These are phyloP conservation scores for Pythium biforme DNA, from an alignment of 352 stramenopile genomes.

Conservation along the genomic window DNA sequence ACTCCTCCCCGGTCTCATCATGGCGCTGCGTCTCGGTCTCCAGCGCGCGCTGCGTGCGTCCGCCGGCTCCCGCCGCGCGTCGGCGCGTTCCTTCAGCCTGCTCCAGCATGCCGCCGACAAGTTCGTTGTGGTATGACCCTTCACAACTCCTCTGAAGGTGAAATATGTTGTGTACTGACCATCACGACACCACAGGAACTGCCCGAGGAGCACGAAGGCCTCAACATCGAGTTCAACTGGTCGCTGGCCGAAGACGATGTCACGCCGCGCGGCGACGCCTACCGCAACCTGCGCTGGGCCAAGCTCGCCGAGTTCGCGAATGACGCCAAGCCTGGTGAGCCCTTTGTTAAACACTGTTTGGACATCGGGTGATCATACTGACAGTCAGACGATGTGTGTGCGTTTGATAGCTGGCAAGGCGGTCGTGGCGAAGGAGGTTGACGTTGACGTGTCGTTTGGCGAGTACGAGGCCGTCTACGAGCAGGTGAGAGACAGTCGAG, in stretches of 20 bases:
- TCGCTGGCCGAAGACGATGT: constrained; percentile 80
- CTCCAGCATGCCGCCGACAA: constrained; percentile 71
- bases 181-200: constrained; percentile 45
- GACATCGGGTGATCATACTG: background rate
- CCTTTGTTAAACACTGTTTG: background rate
- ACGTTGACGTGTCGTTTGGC: constrained; percentile 62
- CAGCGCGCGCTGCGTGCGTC: constrained; percentile 43
- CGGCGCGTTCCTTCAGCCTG: constrained; percentile 42
- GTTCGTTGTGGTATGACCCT: constrained; percentile 61
- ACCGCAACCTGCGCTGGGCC: constrained; percentile 70
- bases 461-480: constrained; percentile 72
- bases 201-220: constrained; percentile 69
- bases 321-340: constrained; percentile 54
- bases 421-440: constrained; percentile 54
- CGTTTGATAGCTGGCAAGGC: constrained; percentile 47
- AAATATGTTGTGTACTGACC: no score
- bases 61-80: constrained; percentile 23
- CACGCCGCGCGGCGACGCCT: constrained; percentile 73
- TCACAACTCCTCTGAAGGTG: no score
- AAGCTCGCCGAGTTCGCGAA: constrained; percentile 67
- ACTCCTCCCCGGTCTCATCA: constrained; percentile 7
- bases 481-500: constrained; percentile 19
- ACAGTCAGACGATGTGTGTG: background rate
- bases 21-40: constrained; percentile 67
- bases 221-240: constrained; percentile 89